phyloP scores from a whole-genome alignment of 2,329 filamentous ascomycete species.

The Ilyonectria sp. region DNA sequence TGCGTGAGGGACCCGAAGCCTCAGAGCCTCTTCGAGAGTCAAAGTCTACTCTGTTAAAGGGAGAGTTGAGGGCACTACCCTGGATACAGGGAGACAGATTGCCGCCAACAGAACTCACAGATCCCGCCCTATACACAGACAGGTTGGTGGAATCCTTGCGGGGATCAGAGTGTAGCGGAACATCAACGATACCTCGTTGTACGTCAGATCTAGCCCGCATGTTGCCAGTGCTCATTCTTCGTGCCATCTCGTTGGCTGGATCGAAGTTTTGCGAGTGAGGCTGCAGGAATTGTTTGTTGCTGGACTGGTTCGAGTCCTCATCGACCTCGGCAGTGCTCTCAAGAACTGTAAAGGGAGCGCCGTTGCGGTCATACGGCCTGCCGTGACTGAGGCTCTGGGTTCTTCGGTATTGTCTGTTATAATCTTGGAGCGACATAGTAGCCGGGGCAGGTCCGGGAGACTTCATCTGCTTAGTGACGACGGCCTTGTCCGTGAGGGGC shows the following conservation, averaged over 20 bases:
- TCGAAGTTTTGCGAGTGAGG: slow-evolving; percentile 29
- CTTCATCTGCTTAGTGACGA: slow-evolving; percentile 60
- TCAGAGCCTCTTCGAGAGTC: slow-evolving; percentile 40
- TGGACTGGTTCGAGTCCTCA: slow-evolving; percentile 36
- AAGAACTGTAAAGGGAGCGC: slow-evolving; percentile 54
- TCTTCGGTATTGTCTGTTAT: slow-evolving; percentile 54
- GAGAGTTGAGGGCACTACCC: slow-evolving; percentile 34
- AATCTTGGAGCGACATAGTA: slow-evolving; percentile 52
- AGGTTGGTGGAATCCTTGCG: slow-evolving; percentile 33
- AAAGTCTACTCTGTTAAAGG: slow-evolving; percentile 40
- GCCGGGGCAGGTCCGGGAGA: slow-evolving; percentile 37
- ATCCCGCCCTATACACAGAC: slow-evolving; percentile 29
- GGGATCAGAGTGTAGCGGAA: slow-evolving; percentile 22
- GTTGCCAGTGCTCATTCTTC: slow-evolving; percentile 58
- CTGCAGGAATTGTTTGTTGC: slow-evolving; percentile 53
- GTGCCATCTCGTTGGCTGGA: slow-evolving; percentile 32
- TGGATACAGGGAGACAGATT: slow-evolving; percentile 33
- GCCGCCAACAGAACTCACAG: slow-evolving; percentile 40
- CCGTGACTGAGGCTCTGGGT: slow-evolving; percentile 53
- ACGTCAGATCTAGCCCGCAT: slow-evolving; percentile 43
- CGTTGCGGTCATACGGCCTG: slow-evolving; percentile 55
- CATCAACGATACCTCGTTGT: slow-evolving; percentile 4
- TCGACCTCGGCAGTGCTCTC: slow-evolving; percentile 55
- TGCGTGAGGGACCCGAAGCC: slow-evolving; percentile 34
- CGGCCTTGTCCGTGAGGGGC: slow-evolving; percentile 49